Evolutionary conservation across 495 filamentous ascomycete genomes (phyloP).

Genomic region (Jackrogersella multiformis): DNA sequence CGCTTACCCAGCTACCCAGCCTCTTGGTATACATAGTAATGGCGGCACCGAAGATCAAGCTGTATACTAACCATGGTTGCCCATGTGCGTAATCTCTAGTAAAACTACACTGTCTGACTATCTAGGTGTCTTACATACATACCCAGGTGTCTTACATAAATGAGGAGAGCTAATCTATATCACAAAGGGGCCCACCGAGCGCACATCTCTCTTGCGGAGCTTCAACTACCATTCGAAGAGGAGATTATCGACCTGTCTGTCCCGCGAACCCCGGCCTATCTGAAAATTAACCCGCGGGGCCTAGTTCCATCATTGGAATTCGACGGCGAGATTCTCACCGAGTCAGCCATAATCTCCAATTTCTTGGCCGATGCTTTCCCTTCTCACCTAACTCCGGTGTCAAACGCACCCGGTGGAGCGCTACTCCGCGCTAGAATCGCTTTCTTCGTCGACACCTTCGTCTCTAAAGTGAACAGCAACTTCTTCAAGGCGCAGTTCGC

Average conservation of each 20-base stretch:
- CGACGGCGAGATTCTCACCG: conserved; percentile 76
- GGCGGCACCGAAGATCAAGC: conserved; percentile 54
- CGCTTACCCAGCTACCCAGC: background rate
- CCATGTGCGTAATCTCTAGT: conserved; percentile 69
- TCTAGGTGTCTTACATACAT: too few relatives aligned
- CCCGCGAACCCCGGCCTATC: conserved; percentile 84
- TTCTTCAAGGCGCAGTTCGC: conserved; percentile 57
- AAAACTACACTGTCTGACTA: too few relatives aligned
- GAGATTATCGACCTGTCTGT: conserved; percentile 78
- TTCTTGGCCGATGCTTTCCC: conserved; percentile 71
- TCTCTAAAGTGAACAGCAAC: conserved; percentile 64
- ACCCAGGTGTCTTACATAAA: background rate
- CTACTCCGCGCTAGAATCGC: conserved; percentile 70
- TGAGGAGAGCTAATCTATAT: conserved; percentile 4
- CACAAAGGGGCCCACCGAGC: conserved; percentile 75
- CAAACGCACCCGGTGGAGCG: conserved; percentile 53
- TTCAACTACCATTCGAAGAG: conserved; percentile 77
- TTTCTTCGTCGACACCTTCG: conserved; percentile 82
- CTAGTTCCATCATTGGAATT: conserved; percentile 79
- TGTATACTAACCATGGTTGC: conserved; percentile 82
- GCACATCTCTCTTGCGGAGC: conserved; percentile 78
- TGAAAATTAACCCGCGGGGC: conserved; percentile 85
- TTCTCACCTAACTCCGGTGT: conserved; percentile 60
- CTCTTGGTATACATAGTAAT: conserved; percentile 37
- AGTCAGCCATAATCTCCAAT: conserved; percentile 75